Evolutionary conservation across 345 rosid species (phyloP), one percentile per base, ranked within the genome.

Genomic region (Lumnitzera racemosa): DNA sequence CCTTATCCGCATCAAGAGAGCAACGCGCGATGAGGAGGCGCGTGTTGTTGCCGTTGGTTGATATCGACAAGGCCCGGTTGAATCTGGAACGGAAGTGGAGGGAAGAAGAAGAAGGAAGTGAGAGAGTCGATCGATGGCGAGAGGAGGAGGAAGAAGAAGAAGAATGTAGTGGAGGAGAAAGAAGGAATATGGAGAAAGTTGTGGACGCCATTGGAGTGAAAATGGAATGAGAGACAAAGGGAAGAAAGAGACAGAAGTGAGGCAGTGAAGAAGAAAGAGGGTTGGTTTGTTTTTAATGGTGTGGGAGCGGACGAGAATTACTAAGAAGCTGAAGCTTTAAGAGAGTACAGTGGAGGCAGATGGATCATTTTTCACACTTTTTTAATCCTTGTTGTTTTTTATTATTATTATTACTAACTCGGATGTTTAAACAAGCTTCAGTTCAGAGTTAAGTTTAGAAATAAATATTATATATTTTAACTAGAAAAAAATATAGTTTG

Each of bases 1-100:
- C 61, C 56, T 70, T 51, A 10, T 67, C 60, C 15, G 74, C 75
- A 27, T 71, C 74, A 50, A 66, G 70, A 24, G 84, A 71, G 65
- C 72, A 80, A 59, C 51, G 50, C 3, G 70, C 61, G 4, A 67
- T 63, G 70, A 72, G 57, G 52, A 46, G 60, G 70, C 65, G 13
- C 43, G 13, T 16, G 16, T 43, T 62, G 14, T 17, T 54, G 5
- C n/a, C 20, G 46, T 12, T 24, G 58, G 16, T 24, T 15, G 24
- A 24, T 5, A 47, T 2, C 12, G 54, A 25, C 46, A 31, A 48
- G 46, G 29, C 15, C 20, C 29, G 46, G 41, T 55, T 46, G 63
- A 17, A 61, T 7, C 11, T 12, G 16, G 2, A 65, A 49, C 0
- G 46, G n/a, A 53, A 9, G 15, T 24, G 51, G 16, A 46, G 58